Evolutionary conservation across 164 flowering plant species (phyloP), one percentile per base, ranked within the genome.

Genomic region (Protea cynaroides): DNA sequence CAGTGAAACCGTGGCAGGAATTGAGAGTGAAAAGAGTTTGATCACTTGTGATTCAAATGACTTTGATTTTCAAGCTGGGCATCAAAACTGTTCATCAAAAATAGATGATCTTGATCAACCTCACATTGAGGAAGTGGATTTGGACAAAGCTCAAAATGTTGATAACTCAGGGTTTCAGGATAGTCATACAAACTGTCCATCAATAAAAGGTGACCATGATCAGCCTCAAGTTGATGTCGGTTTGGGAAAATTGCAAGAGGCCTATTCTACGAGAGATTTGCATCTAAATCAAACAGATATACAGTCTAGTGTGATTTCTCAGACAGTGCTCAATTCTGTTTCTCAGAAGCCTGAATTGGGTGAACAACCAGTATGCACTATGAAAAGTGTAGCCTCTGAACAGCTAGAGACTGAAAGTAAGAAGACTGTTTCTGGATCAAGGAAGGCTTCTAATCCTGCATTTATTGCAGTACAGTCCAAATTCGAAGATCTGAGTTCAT

Each of bases 391-490:
- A 37, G 84, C 84, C 68, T 58, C 83, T 65, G 90, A 85, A 60
- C 70, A 75, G 69, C 75, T 78, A 63, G 85, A 84, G 65, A 76
- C 77, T 19, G 91, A 84, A 38, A 78, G 64, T 24, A 86, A 78
- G 72, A 84, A 79, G 64, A 53, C 62, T 75, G 75, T 62, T 15
- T 66, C 34, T 76, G 89, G 84, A 53, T 79, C 88, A 46, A 83
- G 81, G 64, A 88, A 84, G 77, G 72, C 77, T 38, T 76, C 75
- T 57, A 85, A 80, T 76, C 92, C 95, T 34, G 67, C 92, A 60
- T 88, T 87, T 74, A 63, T 81, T 75, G 88, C 83, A 54, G 92
- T 82, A 25, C 90, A 87, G 56, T 80, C 97, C 17, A 89, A 89
- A 70, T 85, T 91, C 65, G 87, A 91, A 79, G 93, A 81, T 67